A percentile compares a stretch with the other conserved stretches of the same genome.
Conservation (phyloP, 805 yeast species). For the Wickerhamomyces tratensis region DNA sequence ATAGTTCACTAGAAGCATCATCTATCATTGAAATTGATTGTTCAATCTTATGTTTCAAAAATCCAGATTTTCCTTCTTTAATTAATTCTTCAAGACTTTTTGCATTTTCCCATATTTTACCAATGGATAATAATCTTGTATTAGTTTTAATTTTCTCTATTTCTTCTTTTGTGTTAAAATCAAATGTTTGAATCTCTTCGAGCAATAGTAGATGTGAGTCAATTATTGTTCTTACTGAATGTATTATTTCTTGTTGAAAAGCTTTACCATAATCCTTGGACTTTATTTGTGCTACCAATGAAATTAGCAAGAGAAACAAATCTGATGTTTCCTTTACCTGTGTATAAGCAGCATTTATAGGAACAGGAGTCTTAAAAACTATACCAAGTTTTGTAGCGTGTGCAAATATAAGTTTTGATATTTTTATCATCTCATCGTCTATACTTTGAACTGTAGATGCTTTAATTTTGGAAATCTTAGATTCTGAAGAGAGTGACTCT, state of each 20-base stretch:
- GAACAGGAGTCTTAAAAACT: constrained; percentile 52
- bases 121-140: constrained; percentile 47
- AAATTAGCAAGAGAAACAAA: constrained; percentile 32
- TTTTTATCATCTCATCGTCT: constrained; percentile 46
- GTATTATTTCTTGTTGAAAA: constrained; percentile 17
- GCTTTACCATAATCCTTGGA: constrained; percentile 23
- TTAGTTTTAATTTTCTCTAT: constrained; percentile 18
- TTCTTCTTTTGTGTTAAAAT: constrained; percentile 9
- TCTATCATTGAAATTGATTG: constrained; percentile 36
- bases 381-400: constrained; percentile 73
- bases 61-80: constrained; percentile 41
- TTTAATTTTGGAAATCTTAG: constrained; percentile 8
- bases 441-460: constrained; percentile 33
- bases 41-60: constrained; percentile 37
- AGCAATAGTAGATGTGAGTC: constrained; percentile 11
- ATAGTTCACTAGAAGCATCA: constrained; percentile 60
- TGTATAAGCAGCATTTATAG: constrained; percentile 35
- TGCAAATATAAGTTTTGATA: constrained; percentile 53
- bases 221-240: constrained; percentile 8
- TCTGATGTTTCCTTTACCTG: constrained; percentile 38
- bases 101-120: constrained; percentile 65
- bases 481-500: constrained; percentile 1
- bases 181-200: constrained; percentile 14
- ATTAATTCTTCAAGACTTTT: constrained; percentile 34
- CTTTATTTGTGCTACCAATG: constrained; percentile 33